Conservation (phyloP, 495 filamentous ascomycete genomes). For the Xylaria intraflava region DNA sequence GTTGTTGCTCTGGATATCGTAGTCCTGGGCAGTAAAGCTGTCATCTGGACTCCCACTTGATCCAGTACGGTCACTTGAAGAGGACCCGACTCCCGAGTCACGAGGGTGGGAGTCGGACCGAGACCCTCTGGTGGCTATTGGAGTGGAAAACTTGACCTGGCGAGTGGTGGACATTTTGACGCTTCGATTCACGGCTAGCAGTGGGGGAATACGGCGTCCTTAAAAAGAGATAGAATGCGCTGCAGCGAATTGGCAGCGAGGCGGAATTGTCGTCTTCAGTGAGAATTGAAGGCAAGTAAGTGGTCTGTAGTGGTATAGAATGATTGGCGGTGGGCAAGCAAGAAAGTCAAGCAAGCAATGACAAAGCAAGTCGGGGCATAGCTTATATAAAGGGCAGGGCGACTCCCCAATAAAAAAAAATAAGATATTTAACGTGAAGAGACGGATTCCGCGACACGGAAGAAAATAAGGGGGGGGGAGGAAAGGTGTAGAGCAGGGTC, state of each 20-base stretch:
- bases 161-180: slow-evolving; percentile 4
- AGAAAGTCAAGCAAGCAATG: slow-evolving; percentile 2
- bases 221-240: background rate
- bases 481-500: slow-evolving; percentile 1
- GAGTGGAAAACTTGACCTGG: slow-evolving; percentile 17
- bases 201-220: background rate
- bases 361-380: background rate
- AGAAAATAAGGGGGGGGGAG: background rate
- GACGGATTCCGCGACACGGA: background rate
- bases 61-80: slow-evolving; percentile 26
- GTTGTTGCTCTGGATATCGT: slow-evolving; percentile 23
- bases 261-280: background rate
- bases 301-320: background rate
- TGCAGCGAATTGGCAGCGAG: slow-evolving; percentile 2
- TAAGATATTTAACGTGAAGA: background rate
- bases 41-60: slow-evolving; percentile 27
- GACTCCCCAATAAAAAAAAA: slow-evolving; percentile 2
- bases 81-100: slow-evolving; percentile 30
- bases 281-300: background rate
- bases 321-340: background rate
- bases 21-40: slow-evolving; percentile 27
- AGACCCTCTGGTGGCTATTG: slow-evolving; percentile 8
- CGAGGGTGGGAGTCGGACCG: slow-evolving; percentile 14
- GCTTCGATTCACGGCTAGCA: background rate
- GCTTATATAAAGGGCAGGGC: slow-evolving; percentile 2